phyloP scores from a whole-genome alignment of 2,329 filamentous ascomycete genomes.

The Septoria linicola region DNA sequence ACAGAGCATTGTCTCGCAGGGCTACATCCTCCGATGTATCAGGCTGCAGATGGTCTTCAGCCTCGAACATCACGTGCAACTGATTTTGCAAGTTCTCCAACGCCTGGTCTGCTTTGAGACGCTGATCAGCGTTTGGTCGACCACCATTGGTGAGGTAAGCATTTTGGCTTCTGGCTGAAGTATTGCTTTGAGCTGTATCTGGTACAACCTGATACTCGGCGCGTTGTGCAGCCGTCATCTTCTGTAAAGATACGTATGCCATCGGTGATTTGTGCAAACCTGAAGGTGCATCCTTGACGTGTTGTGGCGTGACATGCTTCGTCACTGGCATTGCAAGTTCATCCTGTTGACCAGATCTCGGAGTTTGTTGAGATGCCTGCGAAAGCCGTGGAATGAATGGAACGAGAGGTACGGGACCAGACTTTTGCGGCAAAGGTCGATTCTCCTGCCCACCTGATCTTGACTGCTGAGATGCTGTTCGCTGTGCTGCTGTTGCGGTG shows the following conservation, averaged over 20 bases:
- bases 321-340: slow-evolving; percentile 14
- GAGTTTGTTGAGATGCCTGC: slow-evolving; percentile 13
- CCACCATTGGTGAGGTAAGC: slow-evolving; percentile 24
- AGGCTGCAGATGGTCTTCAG: slow-evolving; percentile 67
- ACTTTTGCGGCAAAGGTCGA: slow-evolving; percentile 1
- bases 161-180: slow-evolving; percentile 22
- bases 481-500: neutral
- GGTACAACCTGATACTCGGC: slow-evolving; percentile 34
- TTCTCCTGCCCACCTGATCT: neutral
- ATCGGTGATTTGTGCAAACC: slow-evolving; percentile 7
- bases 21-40: slow-evolving; percentile 48
- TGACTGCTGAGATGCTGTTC: neutral
- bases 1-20: slow-evolving; percentile 55
- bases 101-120: slow-evolving; percentile 74
- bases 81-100: slow-evolving; percentile 68
- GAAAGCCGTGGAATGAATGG: slow-evolving; percentile 8
- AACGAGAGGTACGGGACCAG: slow-evolving; percentile 11
- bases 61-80: slow-evolving; percentile 70
- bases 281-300: slow-evolving; percentile 8
- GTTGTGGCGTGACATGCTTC: slow-evolving; percentile 17
- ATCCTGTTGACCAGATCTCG: slow-evolving; percentile 15
- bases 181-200: slow-evolving; percentile 15
- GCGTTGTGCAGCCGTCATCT: slow-evolving; percentile 36
- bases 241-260: slow-evolving; percentile 28
- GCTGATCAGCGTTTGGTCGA: slow-evolving; percentile 60